These are phyloP conservation scores for Neurospora sp. DNA, from an alignment of 495 filamentous ascomycete genomes.

Conservation along the genomic window DNA sequence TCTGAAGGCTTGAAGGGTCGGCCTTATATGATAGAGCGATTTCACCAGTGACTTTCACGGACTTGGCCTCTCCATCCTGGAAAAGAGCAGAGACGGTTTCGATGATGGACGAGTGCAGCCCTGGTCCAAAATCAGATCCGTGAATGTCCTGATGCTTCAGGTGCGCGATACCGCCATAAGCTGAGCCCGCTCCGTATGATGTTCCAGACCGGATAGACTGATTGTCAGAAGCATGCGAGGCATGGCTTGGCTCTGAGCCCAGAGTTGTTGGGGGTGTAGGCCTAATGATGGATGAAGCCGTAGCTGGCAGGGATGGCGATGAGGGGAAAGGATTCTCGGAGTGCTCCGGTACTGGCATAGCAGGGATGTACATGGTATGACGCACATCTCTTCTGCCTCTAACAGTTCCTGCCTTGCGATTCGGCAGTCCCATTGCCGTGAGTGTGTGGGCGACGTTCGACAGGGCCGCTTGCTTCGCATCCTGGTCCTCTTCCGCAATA, in stretches of 20 bases:
- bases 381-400: conserved; percentile 85
- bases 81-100: conserved; percentile 85
- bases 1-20: conserved; percentile 26
- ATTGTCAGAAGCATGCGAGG: conserved; percentile 69
- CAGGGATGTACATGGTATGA: conserved; percentile 71
- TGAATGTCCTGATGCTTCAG: conserved; percentile 75
- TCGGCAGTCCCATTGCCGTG: conserved; percentile 42
- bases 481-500: conserved; percentile 82
- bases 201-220: conserved; percentile 84
- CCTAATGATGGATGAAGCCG: conserved; percentile 20
- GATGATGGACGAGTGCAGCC: conserved; percentile 82
- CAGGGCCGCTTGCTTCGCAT: conserved; percentile 72
- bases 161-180: conserved; percentile 37
- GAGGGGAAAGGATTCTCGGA: conserved; percentile 34
- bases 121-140: conserved; percentile 54
- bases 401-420: conserved; percentile 63
- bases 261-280: conserved; percentile 34
- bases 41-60: conserved; percentile 74
- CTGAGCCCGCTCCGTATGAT: conserved; percentile 46
- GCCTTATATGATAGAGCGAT: conserved; percentile 79
- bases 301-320: conserved; percentile 34
- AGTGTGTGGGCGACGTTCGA: conserved; percentile 87
- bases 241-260: conserved; percentile 40
- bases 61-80: conserved; percentile 58
- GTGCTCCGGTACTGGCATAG: conserved; percentile 28